phyloP scores from a whole-genome alignment of 305 asterid species.

The Fraxinus albicans region DNA sequence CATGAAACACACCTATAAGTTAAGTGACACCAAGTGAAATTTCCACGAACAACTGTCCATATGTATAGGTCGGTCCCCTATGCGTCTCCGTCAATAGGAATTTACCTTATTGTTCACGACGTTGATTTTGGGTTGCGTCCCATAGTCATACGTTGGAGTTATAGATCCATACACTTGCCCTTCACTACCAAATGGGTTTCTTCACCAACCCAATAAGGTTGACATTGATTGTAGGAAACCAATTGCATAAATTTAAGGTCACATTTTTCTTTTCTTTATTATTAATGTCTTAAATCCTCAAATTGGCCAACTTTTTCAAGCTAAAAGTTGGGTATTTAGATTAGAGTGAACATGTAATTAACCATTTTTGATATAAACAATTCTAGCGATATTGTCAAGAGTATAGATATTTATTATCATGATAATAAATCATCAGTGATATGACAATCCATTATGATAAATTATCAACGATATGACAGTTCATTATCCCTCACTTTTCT shows the following conservation, averaged over 20 bases:
- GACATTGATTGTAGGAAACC: background rate
- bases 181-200: background rate
- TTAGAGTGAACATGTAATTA: background rate
- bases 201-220: background rate
- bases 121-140: background rate
- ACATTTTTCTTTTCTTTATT: no score
- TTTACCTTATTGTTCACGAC: background rate
- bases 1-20: no score
- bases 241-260: background rate
- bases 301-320: background rate
- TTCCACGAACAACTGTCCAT: no score
- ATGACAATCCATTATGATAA: no score
- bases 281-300: background rate
- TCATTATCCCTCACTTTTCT: no score
- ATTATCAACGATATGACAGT: no score
- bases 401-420: no score
- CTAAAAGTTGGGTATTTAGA: background rate
- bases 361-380: background rate
- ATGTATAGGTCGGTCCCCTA: no score
- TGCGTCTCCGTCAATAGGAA: background rate
- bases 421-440: no score
- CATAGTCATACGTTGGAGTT: background rate
- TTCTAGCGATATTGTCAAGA: background rate
- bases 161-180: background rate
- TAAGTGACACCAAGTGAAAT: no score